phyloP scores from a whole-genome alignment of 331 rosid species.

The Pyrus hybrid region DNA sequence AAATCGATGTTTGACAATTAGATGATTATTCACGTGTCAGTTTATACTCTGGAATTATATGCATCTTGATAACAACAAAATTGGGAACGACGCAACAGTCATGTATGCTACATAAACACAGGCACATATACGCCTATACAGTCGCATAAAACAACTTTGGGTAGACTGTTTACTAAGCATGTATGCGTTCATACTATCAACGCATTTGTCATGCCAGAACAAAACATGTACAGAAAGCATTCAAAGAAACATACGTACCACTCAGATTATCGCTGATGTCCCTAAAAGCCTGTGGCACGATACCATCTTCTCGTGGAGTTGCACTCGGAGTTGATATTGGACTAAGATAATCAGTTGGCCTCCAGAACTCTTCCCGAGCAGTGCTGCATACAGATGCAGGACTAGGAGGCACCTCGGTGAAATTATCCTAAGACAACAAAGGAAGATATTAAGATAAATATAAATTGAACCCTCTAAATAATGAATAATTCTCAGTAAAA shows the following conservation, averaged over 20 bases:
- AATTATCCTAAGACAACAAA: slow-evolving; percentile 58
- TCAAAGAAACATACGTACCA: slow-evolving; percentile 33
- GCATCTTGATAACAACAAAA: no score
- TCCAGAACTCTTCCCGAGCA: slow-evolving; percentile 79
- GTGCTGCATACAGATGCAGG: slow-evolving; percentile 97
- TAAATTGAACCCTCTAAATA: neutral
- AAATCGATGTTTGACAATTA: slow-evolving; percentile 16
- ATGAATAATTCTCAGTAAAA: neutral
- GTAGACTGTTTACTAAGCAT: neutral
- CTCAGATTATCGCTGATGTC: slow-evolving; percentile 83
- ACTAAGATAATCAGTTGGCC: slow-evolving; percentile 58
- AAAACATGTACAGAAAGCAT: neutral
- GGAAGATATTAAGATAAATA: slow-evolving; percentile 13
- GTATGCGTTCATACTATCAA: neutral
- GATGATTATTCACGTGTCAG: neutral
- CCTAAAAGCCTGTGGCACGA: slow-evolving; percentile 55
- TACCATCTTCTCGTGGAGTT: slow-evolving; percentile 56
- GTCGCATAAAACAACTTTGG: neutral
- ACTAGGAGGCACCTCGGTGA: slow-evolving; percentile 99
- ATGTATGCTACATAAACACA: neutral
- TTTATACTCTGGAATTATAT: no score
- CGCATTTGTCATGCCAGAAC: neutral
- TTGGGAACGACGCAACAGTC: no score
- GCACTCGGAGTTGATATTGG: slow-evolving; percentile 72
- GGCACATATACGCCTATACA: neutral